A percentile compares a stretch with the other conserved stretches of the same genome.
Conservation (phyloP, 768 basidiomycete genomes). For the Russula virescens region DNA sequence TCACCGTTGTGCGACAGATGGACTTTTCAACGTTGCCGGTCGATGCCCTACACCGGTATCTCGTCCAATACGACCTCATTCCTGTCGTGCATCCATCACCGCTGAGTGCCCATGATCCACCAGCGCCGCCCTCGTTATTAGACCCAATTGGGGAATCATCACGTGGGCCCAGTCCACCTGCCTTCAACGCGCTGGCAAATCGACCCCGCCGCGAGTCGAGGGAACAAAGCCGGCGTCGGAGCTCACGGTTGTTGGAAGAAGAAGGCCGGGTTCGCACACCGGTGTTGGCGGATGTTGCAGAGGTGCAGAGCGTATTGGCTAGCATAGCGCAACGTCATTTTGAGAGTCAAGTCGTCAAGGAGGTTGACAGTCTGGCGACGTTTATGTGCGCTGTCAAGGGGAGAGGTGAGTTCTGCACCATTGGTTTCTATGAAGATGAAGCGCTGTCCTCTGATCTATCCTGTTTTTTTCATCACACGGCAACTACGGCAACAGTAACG, state of each 20-base stretch:
- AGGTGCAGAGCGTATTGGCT: conserved; percentile 62
- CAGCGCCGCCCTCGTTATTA: conserved; percentile 57
- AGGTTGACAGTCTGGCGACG: conserved; percentile 74
- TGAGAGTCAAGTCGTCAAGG: conserved; percentile 57
- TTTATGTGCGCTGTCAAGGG: conserved; percentile 72
- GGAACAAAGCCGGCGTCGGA: conserved; percentile 55
- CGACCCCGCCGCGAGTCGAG: conserved; percentile 65
- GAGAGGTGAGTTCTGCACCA: conserved; percentile 28
- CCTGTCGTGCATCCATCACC: conserved; percentile 70
- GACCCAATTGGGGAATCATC: conserved; percentile 42
- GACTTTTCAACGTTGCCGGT: conserved; percentile 71
- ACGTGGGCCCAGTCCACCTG: conserved; percentile 46
- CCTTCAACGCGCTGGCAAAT: conserved; percentile 55
- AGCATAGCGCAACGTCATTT: conserved; percentile 70
- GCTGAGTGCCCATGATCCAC: conserved; percentile 58
- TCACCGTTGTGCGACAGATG: conserved; percentile 41
- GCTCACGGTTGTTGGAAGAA: conserved; percentile 69
- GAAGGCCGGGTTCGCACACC: conserved; percentile 50
- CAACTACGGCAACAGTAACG: conserved; percentile 9
- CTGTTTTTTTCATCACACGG: background rate
- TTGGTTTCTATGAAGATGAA: conserved; percentile 11
- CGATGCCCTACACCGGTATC: conserved; percentile 61
- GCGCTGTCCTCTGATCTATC: conserved; percentile 6
- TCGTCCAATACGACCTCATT: conserved; percentile 65
- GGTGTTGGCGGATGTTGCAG: conserved; percentile 62